These are phyloP conservation scores for Balansia obtecta DNA, from an alignment of 2,329 filamentous ascomycete genomes.

Conservation along the genomic window DNA sequence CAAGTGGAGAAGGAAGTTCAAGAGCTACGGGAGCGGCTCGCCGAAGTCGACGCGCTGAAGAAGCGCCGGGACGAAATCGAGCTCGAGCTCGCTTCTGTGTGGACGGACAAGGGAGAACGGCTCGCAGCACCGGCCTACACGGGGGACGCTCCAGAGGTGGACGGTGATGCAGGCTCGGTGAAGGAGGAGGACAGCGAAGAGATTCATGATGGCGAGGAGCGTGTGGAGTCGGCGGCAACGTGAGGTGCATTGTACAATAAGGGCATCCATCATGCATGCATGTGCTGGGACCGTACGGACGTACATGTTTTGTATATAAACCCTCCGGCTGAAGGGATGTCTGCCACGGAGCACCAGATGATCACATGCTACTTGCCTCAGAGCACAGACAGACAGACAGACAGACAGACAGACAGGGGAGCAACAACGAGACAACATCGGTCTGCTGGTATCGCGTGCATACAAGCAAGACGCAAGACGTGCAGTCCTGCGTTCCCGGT, in stretches of 20 bases:
- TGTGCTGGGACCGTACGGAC: no score
- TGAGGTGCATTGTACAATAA: neutral
- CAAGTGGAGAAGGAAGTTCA: constrained; percentile 84
- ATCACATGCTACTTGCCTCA: no score
- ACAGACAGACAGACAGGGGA: no score
- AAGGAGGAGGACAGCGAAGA: neutral
- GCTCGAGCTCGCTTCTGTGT: constrained; percentile 56
- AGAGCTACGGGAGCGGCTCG: constrained; percentile 67
- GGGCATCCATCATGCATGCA: no score
- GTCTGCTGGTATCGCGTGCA: no score
- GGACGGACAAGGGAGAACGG: constrained; percentile 40
- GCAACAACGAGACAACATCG: no score
- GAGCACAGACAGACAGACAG: no score
- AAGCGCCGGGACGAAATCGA: constrained; percentile 69
- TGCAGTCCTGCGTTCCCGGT: no score
- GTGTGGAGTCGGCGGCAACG: neutral
- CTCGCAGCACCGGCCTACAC: constrained; percentile 35
- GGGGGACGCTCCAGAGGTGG: constrained; percentile 7
- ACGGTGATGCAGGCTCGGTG: neutral
- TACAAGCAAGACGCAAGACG: no score
- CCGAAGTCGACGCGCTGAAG: constrained; percentile 78
- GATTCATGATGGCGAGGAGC: constrained; percentile 1
- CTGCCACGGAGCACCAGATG: no score
- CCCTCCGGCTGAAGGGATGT: no score
- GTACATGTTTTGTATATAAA: no score